Evolutionary conservation across 805 yeast species (phyloP).

Genomic region (Priceomyces castillae): DNA sequence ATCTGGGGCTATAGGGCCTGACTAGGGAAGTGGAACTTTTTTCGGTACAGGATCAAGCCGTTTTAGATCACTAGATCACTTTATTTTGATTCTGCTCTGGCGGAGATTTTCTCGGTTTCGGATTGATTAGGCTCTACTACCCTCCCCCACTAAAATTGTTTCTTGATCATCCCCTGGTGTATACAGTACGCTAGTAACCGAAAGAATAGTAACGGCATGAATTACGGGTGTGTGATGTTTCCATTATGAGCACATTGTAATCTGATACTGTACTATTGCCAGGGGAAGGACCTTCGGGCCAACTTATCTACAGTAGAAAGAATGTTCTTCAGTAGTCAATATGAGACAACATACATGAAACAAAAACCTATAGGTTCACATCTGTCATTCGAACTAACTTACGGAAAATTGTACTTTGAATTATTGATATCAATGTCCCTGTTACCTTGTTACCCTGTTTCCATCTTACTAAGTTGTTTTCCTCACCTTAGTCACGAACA

Average conservation of each 20-base stretch:
- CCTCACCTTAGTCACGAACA: no score
- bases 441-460: no score
- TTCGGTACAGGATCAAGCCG: background rate
- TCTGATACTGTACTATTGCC: no score
- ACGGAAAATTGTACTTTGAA: no score
- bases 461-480: no score
- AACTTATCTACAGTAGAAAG: no score
- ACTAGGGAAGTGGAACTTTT: background rate
- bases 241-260: background rate
- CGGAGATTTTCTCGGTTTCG: background rate
- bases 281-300: no score
- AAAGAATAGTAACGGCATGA: background rate
- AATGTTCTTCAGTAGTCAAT: no score
- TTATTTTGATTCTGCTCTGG: background rate
- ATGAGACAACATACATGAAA: no score
- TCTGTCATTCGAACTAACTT: no score
- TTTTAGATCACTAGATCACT: background rate
- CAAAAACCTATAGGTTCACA: no score
- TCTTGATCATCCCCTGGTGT: background rate
- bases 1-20: background rate
- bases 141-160: background rate
- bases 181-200: background rate
- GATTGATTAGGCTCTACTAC: background rate
- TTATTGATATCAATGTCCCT: no score
- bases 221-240: background rate